Evolutionary conservation across 768 basidiomycete genomes (phyloP).

Genomic region (Leccinum olivaceopallidum): DNA sequence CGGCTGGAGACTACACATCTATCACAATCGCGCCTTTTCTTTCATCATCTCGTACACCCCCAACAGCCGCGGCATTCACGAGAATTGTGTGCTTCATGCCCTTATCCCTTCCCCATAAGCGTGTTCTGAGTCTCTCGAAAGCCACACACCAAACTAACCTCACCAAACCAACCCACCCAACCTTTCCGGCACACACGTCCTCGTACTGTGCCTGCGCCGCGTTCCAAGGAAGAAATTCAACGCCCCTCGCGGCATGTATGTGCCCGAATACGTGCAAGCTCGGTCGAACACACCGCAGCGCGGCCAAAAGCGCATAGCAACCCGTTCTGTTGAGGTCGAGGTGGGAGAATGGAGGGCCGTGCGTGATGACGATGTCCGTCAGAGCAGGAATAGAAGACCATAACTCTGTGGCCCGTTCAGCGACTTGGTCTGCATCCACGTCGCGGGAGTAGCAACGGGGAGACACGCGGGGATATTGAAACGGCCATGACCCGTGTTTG

Average conservation of each 20-base stretch:
- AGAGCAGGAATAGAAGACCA: background rate
- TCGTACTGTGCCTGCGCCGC: constrained; percentile 8
- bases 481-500: constrained; percentile 8
- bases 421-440: background rate
- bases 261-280: constrained; percentile 13
- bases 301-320: constrained; percentile 8
- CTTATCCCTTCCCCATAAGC: background rate
- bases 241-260: constrained; percentile 12
- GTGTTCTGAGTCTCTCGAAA: background rate
- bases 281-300: constrained; percentile 8
- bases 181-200: constrained; percentile 5
- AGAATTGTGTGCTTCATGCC: background rate
- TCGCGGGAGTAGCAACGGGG: background rate
- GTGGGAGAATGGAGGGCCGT: constrained; percentile 1
- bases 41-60: constrained; percentile 11
- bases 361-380: background rate
- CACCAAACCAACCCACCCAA: constrained; percentile 1
- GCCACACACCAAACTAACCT: constrained; percentile 2
- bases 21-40: constrained; percentile 5
- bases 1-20: constrained; percentile 1
- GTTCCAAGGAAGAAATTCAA: constrained; percentile 2
- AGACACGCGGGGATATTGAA: constrained; percentile 12
- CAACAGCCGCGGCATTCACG: constrained; percentile 8
- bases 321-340: background rate
- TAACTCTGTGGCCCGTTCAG: background rate